These are phyloP conservation scores for Aureobasidium melanogenum DNA, from an alignment of 2,329 filamentous ascomycete genomes.

Conservation along the genomic window DNA sequence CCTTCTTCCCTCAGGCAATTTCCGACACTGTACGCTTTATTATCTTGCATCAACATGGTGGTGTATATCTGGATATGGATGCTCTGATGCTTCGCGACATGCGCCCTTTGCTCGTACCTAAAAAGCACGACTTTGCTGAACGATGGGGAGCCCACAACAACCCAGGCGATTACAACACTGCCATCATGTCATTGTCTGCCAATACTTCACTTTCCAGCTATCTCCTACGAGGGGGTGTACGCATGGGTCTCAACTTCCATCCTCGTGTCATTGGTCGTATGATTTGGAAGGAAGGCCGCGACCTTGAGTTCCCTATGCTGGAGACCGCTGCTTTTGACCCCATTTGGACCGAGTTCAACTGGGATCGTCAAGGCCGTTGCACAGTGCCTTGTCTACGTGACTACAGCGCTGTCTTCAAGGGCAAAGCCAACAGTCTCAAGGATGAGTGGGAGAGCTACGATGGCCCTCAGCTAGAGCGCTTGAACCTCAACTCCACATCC, in stretches of 20 bases:
- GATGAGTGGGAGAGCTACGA: constrained; percentile 48
- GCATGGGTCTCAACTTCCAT: constrained; percentile 52
- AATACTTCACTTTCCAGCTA: constrained; percentile 48
- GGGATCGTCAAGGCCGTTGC: constrained; percentile 43
- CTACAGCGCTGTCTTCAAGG: constrained; percentile 45
- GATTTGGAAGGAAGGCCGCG: constrained; percentile 47
- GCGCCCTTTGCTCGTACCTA: constrained; percentile 43
- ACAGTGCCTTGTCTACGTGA: constrained; percentile 47
- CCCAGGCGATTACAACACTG: constrained; percentile 49
- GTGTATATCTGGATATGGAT: constrained; percentile 49
- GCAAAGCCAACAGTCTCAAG: constrained; percentile 35
- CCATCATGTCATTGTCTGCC: constrained; percentile 47
- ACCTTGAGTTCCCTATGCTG: constrained; percentile 48
- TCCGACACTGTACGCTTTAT: constrained; percentile 49
- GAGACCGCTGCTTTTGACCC: constrained; percentile 49
- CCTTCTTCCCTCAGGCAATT: constrained; percentile 49
- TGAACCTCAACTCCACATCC: constrained; percentile 19
- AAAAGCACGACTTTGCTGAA: constrained; percentile 46
- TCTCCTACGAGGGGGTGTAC: constrained; percentile 45
- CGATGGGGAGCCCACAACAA: constrained; percentile 43
- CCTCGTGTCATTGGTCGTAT: constrained; percentile 47
- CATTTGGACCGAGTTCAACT: constrained; percentile 50
- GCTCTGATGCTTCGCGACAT: constrained; percentile 47
- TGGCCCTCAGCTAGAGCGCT: constrained; percentile 30
- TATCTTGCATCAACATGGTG: constrained; percentile 45